Evolutionary conservation across 441 rosid species (phyloP), one percentile per base, ranked within the genome.

Genomic region (Omphalea diandra): DNA sequence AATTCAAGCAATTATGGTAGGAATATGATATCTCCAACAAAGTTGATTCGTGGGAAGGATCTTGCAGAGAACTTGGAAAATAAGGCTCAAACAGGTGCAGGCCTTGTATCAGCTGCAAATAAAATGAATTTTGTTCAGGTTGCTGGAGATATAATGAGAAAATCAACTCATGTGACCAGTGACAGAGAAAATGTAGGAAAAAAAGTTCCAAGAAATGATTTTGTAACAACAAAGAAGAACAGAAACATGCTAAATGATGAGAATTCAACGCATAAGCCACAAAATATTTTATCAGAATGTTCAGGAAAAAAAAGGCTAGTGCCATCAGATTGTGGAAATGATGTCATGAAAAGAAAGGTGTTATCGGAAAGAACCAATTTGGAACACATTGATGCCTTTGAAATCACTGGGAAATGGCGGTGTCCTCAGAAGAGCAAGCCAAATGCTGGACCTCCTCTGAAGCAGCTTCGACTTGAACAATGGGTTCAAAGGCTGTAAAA

Each of bases 401-500:
- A 71, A 68, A 74, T 77, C 8, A 63, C 86, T 8, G 97, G 96
- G 29, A 92, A 88, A 82, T 94, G 94, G 97, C 69, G 69, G 24
- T 92, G 97, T 41, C 97, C 97, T 31, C 96, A 78, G 70, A 89
- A 79, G 75, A 82, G 77, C 54, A 92, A 92, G 78, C 83, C 89
- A 40, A 77, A 71, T 26, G 68, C 70, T 24, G 88, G 83, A 57
- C 98, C 97, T 50, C 91, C 97, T 24, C 7, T 85, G 84, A 94
- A 88, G 81, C 97, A 94, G 84, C 97, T 90, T 59, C 81, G 96
- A 69, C 93, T 92, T 22, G 94, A 90, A 70, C 71, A 74, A 71
- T 92, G 98, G 98, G 29, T 92, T 66, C 82, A 79, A 75, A 82
- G 78, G 75, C 69, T 76, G 56, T 84, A 79, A 77, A 32, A 9